Evolutionary conservation across 2,329 filamentous ascomycete species (phyloP).

Genomic region (Xylaria hypoxylon): DNA sequence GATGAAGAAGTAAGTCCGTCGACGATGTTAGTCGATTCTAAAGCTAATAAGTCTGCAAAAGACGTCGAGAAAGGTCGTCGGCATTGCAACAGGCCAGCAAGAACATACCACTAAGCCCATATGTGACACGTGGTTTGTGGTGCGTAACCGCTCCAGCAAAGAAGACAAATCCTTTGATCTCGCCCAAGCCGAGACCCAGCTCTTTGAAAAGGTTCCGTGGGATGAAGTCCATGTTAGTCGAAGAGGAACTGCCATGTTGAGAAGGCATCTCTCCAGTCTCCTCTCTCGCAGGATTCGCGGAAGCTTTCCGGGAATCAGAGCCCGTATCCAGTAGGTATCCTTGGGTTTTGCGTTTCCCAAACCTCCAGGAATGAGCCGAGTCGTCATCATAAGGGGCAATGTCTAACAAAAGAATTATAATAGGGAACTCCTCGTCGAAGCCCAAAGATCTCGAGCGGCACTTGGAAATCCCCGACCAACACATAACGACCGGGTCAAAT

Average conservation of each 20-base stretch:
- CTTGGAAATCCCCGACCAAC: slow-evolving; percentile 48
- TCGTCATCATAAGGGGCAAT: not conserved
- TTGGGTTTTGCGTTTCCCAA: not conserved
- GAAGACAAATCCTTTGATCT: slow-evolving; percentile 47
- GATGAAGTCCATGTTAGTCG: slow-evolving; percentile 40
- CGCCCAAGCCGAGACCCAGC: slow-evolving; percentile 43
- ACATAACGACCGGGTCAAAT: slow-evolving; percentile 44
- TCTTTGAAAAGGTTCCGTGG: slow-evolving; percentile 51
- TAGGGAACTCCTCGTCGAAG: slow-evolving; percentile 38
- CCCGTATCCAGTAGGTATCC: slow-evolving; percentile 36
- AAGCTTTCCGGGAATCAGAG: slow-evolving; percentile 45
- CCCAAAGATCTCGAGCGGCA: slow-evolving; percentile 18
- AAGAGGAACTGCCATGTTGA: slow-evolving; percentile 49
- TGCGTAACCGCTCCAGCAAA: slow-evolving; percentile 50
- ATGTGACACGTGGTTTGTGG: slow-evolving; percentile 52
- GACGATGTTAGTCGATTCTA: not conserved
- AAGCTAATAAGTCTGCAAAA: slow-evolving; percentile 7
- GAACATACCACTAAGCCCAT: slow-evolving; percentile 18
- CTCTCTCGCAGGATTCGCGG: slow-evolving; percentile 44
- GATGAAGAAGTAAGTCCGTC: slow-evolving; percentile 31
- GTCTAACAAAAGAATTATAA: not conserved
- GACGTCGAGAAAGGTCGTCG: slow-evolving; percentile 29
- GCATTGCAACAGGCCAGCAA: slow-evolving; percentile 37
- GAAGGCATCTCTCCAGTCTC: slow-evolving; percentile 48
- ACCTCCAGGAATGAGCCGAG: not conserved